Evolutionary conservation across 768 basidiomycete species (phyloP), one percentile per base, ranked within the genome.

Genomic region (Collybia sp.): DNA sequence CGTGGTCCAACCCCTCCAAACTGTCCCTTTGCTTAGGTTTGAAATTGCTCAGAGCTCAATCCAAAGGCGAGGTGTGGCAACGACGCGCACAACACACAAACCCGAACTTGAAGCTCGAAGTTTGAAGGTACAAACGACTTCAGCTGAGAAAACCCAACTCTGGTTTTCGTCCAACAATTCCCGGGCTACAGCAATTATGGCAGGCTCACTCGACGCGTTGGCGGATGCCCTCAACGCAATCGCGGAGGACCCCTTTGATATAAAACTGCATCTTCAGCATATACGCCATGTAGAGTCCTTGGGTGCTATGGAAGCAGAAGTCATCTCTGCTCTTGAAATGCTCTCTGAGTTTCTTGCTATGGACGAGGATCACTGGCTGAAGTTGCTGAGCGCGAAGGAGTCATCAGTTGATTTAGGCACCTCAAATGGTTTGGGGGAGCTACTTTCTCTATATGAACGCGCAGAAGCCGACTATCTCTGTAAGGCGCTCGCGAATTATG

Each of bases 381-480:
- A 81, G 16, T 67, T 90, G 36, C 71, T 90, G 30, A 67, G 77
- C 10, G 64, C 70, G 15, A 85, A 82, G 59, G 60, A 72, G 40
- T 59, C 66, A n/a, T 54, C 68, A 1, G 69, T 72, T 2, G 68
- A 85, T 51, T 45, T 84, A 16, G 68, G 80, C n/a, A 75, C 75
- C 2, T 58, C 64, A 13, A 68, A 74, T 39, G 80, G 77, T 6
- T 66, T 79, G 16, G 54, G 75, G 37, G 79, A 80, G 38, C 57
- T 91, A 34, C 61, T 89, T 47, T 69, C 72, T 12, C 55, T 86
- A 33, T 92, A 83, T 59, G 64, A 69, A 33, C 74, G 73, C 31
- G 89, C 91, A 16, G 85, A 85, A 55, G 65, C 60, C 9, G 91
- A 93, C 56, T 92, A 91, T 61, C 61, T 92, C 31, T 92, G 91